These are phyloP conservation scores for Pseudogymnoascus sp. DNA, from an alignment of 2,329 filamentous ascomycete genomes.

Conservation along the genomic window DNA sequence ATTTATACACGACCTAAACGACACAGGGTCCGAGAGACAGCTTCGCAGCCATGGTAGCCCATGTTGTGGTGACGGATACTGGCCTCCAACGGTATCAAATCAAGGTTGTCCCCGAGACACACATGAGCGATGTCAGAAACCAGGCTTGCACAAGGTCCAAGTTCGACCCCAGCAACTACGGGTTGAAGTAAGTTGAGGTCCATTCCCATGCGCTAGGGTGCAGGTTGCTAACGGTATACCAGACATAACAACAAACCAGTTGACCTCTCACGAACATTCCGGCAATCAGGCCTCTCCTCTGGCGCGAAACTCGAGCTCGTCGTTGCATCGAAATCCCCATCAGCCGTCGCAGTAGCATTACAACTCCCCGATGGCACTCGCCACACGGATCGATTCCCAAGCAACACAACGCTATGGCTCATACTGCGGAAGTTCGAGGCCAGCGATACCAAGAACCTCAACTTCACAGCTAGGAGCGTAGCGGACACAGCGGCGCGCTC, in stretches of 20 bases:
- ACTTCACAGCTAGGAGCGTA: slow-evolving; percentile 78
- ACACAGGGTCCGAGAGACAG: background rate
- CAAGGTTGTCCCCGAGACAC: slow-evolving; percentile 74
- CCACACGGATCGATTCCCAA: slow-evolving; percentile 77
- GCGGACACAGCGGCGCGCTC: slow-evolving; percentile 50
- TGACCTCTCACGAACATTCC: slow-evolving; percentile 76
- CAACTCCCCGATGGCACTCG: slow-evolving; percentile 69
- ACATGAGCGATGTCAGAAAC: slow-evolving; percentile 75
- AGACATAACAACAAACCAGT: slow-evolving; percentile 78
- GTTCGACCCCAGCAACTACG: slow-evolving; percentile 57
- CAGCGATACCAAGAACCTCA: slow-evolving; percentile 53
- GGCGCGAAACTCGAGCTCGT: slow-evolving; percentile 93
- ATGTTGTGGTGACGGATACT: slow-evolving; percentile 80
- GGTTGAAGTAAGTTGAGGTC: slow-evolving; percentile 60
- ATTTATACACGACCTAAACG: background rate
- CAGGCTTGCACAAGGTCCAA: slow-evolving; percentile 77
- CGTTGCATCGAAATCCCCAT: slow-evolving; percentile 74
- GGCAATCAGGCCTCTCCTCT: slow-evolving; percentile 70
- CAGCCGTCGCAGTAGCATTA: slow-evolving; percentile 80
- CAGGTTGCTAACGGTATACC: slow-evolving; percentile 17
- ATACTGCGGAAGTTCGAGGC: slow-evolving; percentile 86
- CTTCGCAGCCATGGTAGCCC: slow-evolving; percentile 61
- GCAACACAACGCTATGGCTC: slow-evolving; percentile 81
- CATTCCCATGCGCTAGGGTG: background rate
- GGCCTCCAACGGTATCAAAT: slow-evolving; percentile 69